Percentiles rank a stretch among this genome's conserved stretches.
These are phyloP conservation scores for Apiotrichum veenhuisii DNA, from an alignment of 1,284 basidiomycete species.

Conservation along the genomic window DNA sequence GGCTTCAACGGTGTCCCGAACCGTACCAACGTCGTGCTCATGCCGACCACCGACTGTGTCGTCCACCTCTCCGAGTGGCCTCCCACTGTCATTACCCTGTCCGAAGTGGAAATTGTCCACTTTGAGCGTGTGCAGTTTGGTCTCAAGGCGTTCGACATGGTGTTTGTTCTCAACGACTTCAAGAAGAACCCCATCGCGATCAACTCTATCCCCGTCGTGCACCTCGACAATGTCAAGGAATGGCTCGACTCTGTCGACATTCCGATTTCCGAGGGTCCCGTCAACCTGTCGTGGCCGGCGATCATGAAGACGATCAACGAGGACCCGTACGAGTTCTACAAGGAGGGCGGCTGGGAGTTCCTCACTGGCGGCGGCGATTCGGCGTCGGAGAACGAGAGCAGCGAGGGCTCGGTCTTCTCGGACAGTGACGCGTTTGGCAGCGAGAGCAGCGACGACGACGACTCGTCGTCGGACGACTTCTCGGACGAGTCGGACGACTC, in stretches of 20 bases:
- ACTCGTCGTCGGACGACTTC: conserved; percentile 53
- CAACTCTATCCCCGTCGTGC: conserved; percentile 86
- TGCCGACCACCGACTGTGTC: conserved; percentile 95
- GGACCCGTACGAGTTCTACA: conserved; percentile 93
- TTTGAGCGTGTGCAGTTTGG: conserved; percentile 96
- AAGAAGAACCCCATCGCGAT: conserved; percentile 86
- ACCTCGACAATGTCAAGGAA: conserved; percentile 93
- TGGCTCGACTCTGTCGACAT: conserved; percentile 99
- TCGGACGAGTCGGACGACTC: conserved; percentile 54
- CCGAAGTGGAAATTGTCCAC: conserved; percentile 94
- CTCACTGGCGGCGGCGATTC: conserved; percentile 65
- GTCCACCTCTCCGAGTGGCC: conserved; percentile 94
- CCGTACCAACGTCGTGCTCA: conserved; percentile 87
- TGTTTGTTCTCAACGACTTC: conserved; percentile 95
- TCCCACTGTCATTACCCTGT: conserved; percentile 90
- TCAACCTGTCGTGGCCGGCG: conserved; percentile 96
- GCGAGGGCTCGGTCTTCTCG: conserved; percentile 73
- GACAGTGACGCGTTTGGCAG: conserved; percentile 49
- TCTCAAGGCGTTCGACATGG: conserved; percentile 94
- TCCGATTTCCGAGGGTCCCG: conserved; percentile 89
- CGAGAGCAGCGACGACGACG: conserved; percentile 50
- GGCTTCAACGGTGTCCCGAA: conserved; percentile 97
- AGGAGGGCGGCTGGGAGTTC: conserved; percentile 92
- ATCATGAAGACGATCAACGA: conserved; percentile 98
- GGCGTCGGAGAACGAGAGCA: conserved; percentile 66